A percentile compares a stretch with the other conserved stretches of the same genome.
Evolutionary conservation across 345 rosid genomes (phyloP).

Genomic region (Abelmoschus esculentus): DNA sequence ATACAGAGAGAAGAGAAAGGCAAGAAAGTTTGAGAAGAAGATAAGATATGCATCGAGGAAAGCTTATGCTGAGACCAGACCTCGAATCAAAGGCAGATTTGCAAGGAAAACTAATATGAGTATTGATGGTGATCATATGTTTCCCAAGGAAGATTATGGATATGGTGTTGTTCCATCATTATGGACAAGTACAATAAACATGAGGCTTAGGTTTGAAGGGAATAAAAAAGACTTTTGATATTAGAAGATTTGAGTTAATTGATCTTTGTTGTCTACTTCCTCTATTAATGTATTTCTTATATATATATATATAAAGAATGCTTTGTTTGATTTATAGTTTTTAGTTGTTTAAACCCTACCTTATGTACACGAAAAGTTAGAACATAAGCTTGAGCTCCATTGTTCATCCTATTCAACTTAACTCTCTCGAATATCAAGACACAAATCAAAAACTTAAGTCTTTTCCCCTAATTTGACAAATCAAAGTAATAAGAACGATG

Average conservation of each 20-base stretch:
- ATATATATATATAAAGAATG: no score
- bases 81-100: constrained; percentile 33
- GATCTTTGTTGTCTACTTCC: not conserved
- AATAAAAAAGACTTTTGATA: not conserved
- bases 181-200: not conserved
- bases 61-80: constrained; percentile 32
- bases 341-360: no score
- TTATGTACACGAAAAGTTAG: no score
- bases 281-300: not conserved
- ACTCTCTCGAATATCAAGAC: no score
- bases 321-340: no score
- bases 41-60: constrained; percentile 32
- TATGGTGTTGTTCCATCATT: constrained; percentile 20
- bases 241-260: not conserved
- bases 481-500: no score
- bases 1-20: constrained; percentile 24
- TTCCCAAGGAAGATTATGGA: constrained; percentile 19
- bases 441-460: no score
- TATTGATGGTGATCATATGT: constrained; percentile 20
- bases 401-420: no score
- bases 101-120: constrained; percentile 24
- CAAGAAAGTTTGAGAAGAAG: constrained; percentile 28
- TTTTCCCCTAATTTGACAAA: no score
- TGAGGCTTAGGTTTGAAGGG: not conserved
- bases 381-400: no score